These are phyloP conservation scores for Poteriospumella lacustris DNA, from an alignment of 108 stramenopile species.

Conservation along the genomic window DNA sequence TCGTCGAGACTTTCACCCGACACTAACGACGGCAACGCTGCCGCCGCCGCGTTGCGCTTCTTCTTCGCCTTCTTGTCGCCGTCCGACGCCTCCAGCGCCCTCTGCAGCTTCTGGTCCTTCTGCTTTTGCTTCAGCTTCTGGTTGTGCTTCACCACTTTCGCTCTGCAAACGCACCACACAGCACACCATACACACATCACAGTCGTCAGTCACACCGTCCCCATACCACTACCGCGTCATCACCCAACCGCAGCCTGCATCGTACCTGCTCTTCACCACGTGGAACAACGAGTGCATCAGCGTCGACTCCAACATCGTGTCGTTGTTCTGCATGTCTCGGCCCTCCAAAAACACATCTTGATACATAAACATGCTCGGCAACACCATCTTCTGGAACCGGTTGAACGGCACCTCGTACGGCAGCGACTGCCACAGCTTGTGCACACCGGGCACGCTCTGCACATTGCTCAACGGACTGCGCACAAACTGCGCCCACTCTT, in stretches of 20 bases:
- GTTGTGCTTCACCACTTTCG: conserved; percentile 20
- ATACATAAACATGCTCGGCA: background rate
- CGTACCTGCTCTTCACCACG: background rate
- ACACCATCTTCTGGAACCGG: background rate
- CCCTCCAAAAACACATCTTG: background rate
- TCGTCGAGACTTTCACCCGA: background rate
- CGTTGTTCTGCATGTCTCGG: background rate
- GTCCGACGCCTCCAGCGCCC: background rate
- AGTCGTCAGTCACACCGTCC: background rate
- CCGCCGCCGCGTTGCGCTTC: background rate
- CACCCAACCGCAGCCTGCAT: background rate
- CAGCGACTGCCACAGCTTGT: background rate
- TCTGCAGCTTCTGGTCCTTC: background rate
- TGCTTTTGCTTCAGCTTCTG: background rate
- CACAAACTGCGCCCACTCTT: background rate
- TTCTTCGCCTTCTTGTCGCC: conserved; percentile 1
- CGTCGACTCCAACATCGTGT: background rate
- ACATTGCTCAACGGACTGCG: background rate
- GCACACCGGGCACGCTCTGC: background rate
- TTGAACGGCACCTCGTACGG: background rate
- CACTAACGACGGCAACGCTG: background rate
- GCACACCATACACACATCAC: background rate
- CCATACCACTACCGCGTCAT: background rate
- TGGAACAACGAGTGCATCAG: background rate
- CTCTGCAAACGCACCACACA: conserved; percentile 15